These are phyloP conservation scores for Planoprotostelium fungivorum DNA, from an alignment of 78 protist species.

Conservation along the genomic window DNA sequence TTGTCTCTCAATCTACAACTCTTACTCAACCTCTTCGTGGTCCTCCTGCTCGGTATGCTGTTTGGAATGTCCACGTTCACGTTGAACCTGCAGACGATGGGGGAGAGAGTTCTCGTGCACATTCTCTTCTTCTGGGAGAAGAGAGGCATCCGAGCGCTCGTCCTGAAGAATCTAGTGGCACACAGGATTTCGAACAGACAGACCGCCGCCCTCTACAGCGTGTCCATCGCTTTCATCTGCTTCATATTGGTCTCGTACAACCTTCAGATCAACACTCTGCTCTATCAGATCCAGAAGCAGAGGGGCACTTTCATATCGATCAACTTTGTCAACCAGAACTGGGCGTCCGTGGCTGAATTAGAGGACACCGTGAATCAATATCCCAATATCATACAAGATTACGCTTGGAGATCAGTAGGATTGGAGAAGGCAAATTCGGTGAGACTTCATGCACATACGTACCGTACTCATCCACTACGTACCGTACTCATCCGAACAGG, in stretches of 20 bases:
- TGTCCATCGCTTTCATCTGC: conserved; percentile 80
- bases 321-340: not conserved
- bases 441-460: too few species aligned
- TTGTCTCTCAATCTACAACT: conserved; percentile 69
- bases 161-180: conserved; percentile 83
- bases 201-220: conserved; percentile 87
- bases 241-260: conserved; percentile 72
- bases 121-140: conserved; percentile 78
- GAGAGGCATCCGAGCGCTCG: conserved; percentile 40
- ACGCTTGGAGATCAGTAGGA: not conserved
- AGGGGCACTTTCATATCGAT: conserved; percentile 20
- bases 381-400: not conserved
- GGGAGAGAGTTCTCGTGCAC: conserved; percentile 47
- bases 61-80: conserved; percentile 73
- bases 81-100: conserved; percentile 56
- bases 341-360: not conserved
- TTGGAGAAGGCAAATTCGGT: not conserved
- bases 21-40: conserved; percentile 82
- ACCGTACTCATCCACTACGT: not conserved
- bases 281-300: conserved; percentile 30
- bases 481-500: not conserved
- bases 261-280: conserved; percentile 48
- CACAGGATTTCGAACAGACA: conserved; percentile 91
- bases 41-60: conserved; percentile 76
- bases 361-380: not conserved